Percentiles rank a stretch among this genome's conserved stretches.
These are phyloP conservation scores for Euryodendron excelsum DNA, from an alignment of 148 eudicot genomes.

Conservation along the genomic window DNA sequence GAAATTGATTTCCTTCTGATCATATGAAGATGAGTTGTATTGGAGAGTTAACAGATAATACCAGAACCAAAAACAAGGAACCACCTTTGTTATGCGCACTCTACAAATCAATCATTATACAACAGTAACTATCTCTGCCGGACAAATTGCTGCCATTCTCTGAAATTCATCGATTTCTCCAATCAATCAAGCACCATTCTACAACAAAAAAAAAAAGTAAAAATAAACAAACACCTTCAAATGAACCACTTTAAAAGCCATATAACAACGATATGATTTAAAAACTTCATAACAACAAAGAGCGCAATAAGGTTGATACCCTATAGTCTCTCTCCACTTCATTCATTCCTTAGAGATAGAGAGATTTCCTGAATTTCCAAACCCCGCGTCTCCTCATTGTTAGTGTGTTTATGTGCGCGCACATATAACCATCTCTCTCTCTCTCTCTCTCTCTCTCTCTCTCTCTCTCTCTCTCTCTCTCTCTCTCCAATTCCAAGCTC, in stretches of 20 bases:
- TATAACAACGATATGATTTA: not conserved
- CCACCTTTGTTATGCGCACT: not conserved
- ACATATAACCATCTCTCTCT: too few relatives aligned
- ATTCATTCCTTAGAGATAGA: too few relatives aligned
- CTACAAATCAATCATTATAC: not conserved
- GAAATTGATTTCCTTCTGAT: not conserved
- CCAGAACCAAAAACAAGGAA: not conserved
- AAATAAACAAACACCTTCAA: not conserved
- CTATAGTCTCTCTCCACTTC: too few relatives aligned
- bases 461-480: too few relatives aligned
- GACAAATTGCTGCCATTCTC: not conserved
- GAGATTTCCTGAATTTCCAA: too few relatives aligned
- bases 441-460: too few relatives aligned
- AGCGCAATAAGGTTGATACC: too few relatives aligned
- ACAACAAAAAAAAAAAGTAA: not conserved
- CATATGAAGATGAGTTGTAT: not conserved
- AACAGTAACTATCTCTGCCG: not conserved
- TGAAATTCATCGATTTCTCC: not conserved
- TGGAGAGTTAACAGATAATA: not conserved
- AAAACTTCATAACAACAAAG: not conserved
- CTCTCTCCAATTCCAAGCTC: not conserved
- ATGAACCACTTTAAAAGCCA: not conserved
- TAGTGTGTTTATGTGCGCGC: too few relatives aligned
- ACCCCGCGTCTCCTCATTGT: too few relatives aligned
- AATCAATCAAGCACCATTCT: not conserved